These are phyloP conservation scores for Fusarium robinianum DNA, from an alignment of 2,329 filamentous ascomycete species.

Conservation along the genomic window DNA sequence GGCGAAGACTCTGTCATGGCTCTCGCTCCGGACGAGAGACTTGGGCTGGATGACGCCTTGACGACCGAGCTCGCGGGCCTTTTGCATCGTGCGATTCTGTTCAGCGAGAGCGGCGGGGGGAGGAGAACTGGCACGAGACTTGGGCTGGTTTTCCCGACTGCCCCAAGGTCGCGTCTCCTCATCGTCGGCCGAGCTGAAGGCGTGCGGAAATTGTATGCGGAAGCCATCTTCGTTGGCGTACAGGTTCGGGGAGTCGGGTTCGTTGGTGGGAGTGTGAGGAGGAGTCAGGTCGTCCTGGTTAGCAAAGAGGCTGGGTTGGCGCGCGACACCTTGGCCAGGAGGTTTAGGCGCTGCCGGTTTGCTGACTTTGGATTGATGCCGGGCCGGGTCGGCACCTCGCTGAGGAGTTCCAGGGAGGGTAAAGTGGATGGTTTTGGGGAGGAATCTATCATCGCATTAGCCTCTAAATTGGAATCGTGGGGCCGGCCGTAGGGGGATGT, in stretches of 20 bases:
- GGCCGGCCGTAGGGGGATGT: too few relatives aligned
- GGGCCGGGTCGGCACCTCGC: slow-evolving; percentile 41
- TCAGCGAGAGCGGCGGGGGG: slow-evolving; percentile 78
- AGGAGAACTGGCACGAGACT: slow-evolving; percentile 72
- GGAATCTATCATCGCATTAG: slow-evolving; percentile 63
- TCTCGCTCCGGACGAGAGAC: slow-evolving; percentile 59
- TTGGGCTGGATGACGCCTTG: slow-evolving; percentile 63
- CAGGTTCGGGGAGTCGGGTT: slow-evolving; percentile 49
- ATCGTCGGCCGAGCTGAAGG: slow-evolving; percentile 69
- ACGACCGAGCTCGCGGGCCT: slow-evolving; percentile 61
- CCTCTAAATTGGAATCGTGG: slow-evolving; percentile 10
- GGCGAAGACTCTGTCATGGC: slow-evolving; percentile 72
- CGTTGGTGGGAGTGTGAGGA: slow-evolving; percentile 57
- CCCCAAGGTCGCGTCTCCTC: slow-evolving; percentile 80
- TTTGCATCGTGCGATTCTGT: slow-evolving; percentile 61
- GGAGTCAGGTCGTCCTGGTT: slow-evolving; percentile 55
- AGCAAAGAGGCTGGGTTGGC: slow-evolving; percentile 59
- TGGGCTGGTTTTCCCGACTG: slow-evolving; percentile 74
- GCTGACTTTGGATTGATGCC: slow-evolving; percentile 30
- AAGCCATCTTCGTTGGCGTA: slow-evolving; percentile 64
- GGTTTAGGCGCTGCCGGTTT: slow-evolving; percentile 26
- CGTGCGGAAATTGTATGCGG: slow-evolving; percentile 59
- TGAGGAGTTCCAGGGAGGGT: slow-evolving; percentile 63
- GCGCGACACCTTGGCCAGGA: slow-evolving; percentile 39
- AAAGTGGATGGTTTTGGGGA: slow-evolving; percentile 92